Percentiles rank a stretch among this genome's conserved stretches.
Conservation (phyloP, 441 rosid species). For the Aquilaria agallochum region DNA sequence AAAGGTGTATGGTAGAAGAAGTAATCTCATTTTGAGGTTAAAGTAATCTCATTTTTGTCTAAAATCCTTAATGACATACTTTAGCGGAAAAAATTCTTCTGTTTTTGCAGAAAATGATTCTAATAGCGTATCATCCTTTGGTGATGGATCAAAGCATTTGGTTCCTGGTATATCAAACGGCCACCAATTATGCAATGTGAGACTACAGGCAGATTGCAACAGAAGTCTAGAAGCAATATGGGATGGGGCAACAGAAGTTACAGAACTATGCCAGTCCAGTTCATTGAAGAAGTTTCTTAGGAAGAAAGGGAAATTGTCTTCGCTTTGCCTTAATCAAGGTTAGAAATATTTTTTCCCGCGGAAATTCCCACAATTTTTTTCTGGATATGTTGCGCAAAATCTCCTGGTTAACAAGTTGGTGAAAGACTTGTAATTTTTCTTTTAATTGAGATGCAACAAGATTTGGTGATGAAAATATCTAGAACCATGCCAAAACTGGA, state of each 20-base stretch:
- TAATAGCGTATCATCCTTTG: slow-evolving; percentile 45
- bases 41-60: too few relatives aligned
- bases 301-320: slow-evolving; percentile 72
- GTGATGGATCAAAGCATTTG: slow-evolving; percentile 41
- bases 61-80: neutral
- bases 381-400: too few relatives aligned
- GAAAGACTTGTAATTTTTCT: too few relatives aligned
- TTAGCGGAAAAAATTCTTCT: neutral
- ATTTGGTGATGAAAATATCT: too few relatives aligned
- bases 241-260: slow-evolving; percentile 40
- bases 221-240: slow-evolving; percentile 65
- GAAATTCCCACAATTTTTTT: neutral
- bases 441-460: too few relatives aligned
- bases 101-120: slow-evolving; percentile 41
- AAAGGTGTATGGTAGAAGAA: neutral
- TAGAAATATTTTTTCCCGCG: too few relatives aligned
- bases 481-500: too few relatives aligned
- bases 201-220: slow-evolving; percentile 32
- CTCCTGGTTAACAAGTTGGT: too few relatives aligned
- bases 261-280: slow-evolving; percentile 58
- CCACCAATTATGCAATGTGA: slow-evolving; percentile 28
- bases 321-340: slow-evolving; percentile 74
- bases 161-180: slow-evolving; percentile 38
- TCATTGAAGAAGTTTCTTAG: slow-evolving; percentile 65
- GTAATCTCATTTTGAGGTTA: neutral